These are phyloP conservation scores for Dendrobium nobile DNA, from an alignment of 106 monocot genomes.

Conservation along the genomic window DNA sequence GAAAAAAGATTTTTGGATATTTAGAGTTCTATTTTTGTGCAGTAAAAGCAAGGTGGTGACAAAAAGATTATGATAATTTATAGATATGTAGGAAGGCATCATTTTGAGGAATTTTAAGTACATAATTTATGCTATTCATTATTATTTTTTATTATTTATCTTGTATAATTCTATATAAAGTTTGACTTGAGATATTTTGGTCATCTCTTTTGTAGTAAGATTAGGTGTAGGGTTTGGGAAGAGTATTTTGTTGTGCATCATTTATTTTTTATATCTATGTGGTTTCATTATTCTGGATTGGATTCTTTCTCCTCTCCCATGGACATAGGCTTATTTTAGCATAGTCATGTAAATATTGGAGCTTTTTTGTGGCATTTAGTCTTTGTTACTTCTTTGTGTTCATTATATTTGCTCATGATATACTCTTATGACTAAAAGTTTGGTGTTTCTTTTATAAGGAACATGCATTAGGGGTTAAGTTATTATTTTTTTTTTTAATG, in stretches of 20 bases:
- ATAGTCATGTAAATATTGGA: neutral
- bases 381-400: neutral
- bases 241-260: neutral
- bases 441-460: neutral
- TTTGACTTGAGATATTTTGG: neutral
- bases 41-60: neutral
- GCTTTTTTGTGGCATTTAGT: neutral
- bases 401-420: no score
- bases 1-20: neutral
- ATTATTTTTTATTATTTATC: neutral
- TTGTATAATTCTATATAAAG: neutral
- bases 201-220: neutral
- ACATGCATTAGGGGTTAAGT: neutral
- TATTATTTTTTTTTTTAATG: neutral
- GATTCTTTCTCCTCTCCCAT: neutral
- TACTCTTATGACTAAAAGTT: neutral
- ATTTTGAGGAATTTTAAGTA: neutral
- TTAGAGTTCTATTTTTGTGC: neutral
- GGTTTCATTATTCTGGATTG: neutral
- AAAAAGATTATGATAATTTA: neutral
- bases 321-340: neutral
- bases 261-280: neutral
- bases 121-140: neutral
- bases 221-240: neutral
- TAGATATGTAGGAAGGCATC: neutral